Evolutionary conservation across 2,329 filamentous ascomycete species (phyloP).

Genomic region (Pseudonectria buxi): DNA sequence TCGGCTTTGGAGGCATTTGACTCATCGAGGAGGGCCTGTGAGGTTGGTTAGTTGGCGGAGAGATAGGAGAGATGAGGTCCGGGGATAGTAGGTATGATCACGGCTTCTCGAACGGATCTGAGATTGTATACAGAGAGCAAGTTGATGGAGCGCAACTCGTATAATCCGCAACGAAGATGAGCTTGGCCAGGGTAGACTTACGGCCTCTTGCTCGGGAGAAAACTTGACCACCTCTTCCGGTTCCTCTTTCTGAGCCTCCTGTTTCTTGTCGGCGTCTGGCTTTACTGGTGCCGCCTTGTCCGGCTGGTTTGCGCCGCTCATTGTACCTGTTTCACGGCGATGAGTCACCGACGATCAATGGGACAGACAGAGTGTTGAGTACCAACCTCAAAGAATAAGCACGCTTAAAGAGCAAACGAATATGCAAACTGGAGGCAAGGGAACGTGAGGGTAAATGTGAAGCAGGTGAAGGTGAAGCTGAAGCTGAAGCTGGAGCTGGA

Average conservation of each 20-base stretch:
- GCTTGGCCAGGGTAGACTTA: slow-evolving; percentile 24
- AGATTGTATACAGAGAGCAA: too few relatives aligned
- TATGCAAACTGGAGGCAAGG: too few relatives aligned
- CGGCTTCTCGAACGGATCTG: too few relatives aligned
- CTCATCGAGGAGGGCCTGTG: slow-evolving; percentile 59
- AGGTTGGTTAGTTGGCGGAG: neutral
- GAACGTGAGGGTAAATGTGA: too few relatives aligned
- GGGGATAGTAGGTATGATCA: too few relatives aligned
- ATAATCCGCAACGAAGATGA: neutral
- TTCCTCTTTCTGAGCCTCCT: slow-evolving; percentile 1
- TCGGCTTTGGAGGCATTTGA: slow-evolving; percentile 66
- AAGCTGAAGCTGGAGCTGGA: too few relatives aligned
- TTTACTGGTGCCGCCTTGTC: neutral
- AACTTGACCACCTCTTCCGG: slow-evolving; percentile 33
- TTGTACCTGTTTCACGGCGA: neutral
- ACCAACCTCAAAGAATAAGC: too few relatives aligned
- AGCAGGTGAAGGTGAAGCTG: too few relatives aligned
- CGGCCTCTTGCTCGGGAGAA: slow-evolving; percentile 51
- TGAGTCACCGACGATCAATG: too few relatives aligned
- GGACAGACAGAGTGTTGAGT: too few relatives aligned
- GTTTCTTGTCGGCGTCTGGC: neutral
- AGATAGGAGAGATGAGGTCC: neutral
- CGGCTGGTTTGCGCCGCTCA: slow-evolving; percentile 1
- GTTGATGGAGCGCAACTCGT: too few relatives aligned
- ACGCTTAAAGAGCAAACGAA: too few relatives aligned